phyloP scores from a whole-genome alignment of 2,329 filamentous ascomycete genomes.

The Penicillium sp. region DNA sequence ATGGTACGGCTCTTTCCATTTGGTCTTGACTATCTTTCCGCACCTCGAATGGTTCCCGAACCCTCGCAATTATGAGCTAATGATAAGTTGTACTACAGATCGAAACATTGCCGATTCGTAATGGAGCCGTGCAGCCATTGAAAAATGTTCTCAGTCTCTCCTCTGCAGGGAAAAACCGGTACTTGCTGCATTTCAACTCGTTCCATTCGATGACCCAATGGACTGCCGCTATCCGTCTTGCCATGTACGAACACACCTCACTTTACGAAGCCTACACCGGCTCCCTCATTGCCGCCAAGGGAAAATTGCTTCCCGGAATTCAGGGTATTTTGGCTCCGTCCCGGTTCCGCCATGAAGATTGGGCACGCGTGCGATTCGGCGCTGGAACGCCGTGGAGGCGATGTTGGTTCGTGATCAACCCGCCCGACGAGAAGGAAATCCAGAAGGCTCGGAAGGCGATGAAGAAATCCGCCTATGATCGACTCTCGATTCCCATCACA shows the following conservation, averaged over 20 bases:
- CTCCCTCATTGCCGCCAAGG: constrained; percentile 92
- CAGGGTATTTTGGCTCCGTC: constrained; percentile 83
- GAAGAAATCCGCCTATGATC: constrained; percentile 81
- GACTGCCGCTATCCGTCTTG: constrained; percentile 90
- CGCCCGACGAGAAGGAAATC: constrained; percentile 91
- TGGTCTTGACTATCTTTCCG: neutral
- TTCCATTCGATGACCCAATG: constrained; percentile 91
- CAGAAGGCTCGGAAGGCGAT: constrained; percentile 80
- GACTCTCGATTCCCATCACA: constrained; percentile 71
- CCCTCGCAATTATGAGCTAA: neutral
- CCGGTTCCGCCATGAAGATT: constrained; percentile 79
- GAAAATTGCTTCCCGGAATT: constrained; percentile 86
- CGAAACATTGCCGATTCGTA: constrained; percentile 84
- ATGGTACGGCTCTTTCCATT: constrained; percentile 67
- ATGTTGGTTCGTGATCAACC: constrained; percentile 94
- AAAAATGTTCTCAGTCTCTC: constrained; percentile 96
- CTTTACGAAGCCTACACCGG: constrained; percentile 97
- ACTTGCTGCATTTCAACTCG: constrained; percentile 94
- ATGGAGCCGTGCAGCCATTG: constrained; percentile 74
- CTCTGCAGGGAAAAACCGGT: constrained; percentile 93
- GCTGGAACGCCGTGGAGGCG: constrained; percentile 94
- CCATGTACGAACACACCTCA: constrained; percentile 92
- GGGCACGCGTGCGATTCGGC: constrained; percentile 93
- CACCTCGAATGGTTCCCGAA: neutral
- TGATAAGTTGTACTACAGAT: constrained; percentile 65